Base-by-base conservation (phyloP, 1,284 basidiomycete genomes). In the Irpex lacteus region DNA sequence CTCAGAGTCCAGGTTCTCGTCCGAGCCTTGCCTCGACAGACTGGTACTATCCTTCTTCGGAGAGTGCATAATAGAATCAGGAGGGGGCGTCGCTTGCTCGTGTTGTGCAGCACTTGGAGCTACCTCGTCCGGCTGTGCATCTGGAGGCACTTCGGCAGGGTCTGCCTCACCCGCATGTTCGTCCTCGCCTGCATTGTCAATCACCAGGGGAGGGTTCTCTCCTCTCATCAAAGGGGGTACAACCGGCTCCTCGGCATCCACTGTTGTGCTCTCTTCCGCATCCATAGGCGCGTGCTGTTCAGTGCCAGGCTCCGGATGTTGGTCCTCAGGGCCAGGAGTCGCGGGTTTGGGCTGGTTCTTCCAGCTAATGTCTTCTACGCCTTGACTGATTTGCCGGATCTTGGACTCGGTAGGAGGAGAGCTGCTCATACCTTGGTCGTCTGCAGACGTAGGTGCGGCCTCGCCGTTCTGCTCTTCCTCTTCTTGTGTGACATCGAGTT, bases 291-390 rank as follows among this genome's bases (percentile, higher is more conserved):
- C 58, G 37, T 62, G 37, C 40, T 11, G 15, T 32, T 61, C 19
- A 26, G 36, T n/a, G 32, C 55, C 59, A 13, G 62, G 62, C 50
- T 40, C 49, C 38, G 58, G 32, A 9, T 21, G 54, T 38, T 59
- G 26, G 32, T 18, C 32, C 11, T 59, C 60, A 13, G 40, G 15
- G 15, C 40, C 15, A 15, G 55, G 38, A 1, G 60, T 74, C 60
- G 75, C 69, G 36, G 63, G 68, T 68, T 74, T 74, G 64, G 78
- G 78, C 70, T 76, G 76, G 65, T 82, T 86, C 74, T 81, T 82
- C 88, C 89, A 90, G 70, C 78, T 85, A 68, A 91, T 81, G 72
- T 91, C 89, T 72, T 90, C 89, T 26, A 91, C 89, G 40, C 88
- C 87, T 69, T 86, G 87, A 67, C 88, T 91, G 71, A 91, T 90